Conservation (phyloP, 306 rosid species). For the Purshia tridentata region DNA sequence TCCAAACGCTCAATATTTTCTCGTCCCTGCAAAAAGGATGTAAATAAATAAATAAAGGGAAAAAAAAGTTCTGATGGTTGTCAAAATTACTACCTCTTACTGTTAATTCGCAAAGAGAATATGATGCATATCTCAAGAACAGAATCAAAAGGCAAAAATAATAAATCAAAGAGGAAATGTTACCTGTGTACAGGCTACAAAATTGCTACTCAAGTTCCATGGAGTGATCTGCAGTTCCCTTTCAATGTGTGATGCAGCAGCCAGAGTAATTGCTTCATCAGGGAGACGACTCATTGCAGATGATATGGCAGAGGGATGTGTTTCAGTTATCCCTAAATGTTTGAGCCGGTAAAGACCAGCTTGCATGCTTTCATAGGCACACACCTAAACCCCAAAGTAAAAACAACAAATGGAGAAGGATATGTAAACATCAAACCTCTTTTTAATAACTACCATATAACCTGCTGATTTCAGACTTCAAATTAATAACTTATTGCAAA, state of each 20-base stretch:
- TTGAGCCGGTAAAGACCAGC: constrained; percentile 91
- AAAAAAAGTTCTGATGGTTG: background rate
- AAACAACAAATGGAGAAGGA: constrained; percentile 1
- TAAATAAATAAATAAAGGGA: background rate
- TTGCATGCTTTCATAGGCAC: constrained; percentile 98
- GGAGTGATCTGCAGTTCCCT: constrained; percentile 97
- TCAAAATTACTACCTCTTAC: background rate
- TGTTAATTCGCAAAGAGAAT: background rate
- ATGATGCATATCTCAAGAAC: background rate
- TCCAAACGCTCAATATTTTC: constrained; percentile 93
- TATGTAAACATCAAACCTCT: background rate
- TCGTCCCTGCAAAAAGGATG: constrained; percentile 57
- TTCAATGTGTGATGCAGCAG: constrained; percentile 98
- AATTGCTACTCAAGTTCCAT: constrained; percentile 96
- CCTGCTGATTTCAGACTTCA: background rate
- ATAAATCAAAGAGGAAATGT: constrained; percentile 23
- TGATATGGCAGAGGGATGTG: constrained; percentile 75
- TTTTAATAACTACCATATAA: background rate
- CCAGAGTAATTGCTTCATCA: constrained; percentile 90
- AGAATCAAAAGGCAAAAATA: background rate
- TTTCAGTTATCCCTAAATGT: constrained; percentile 87
- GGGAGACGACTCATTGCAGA: constrained; percentile 97
- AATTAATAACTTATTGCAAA: background rate
- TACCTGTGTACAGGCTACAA: constrained; percentile 97
- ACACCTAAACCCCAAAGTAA: constrained; percentile 52